These are phyloP conservation scores for Quercus cerris DNA, from an alignment of 306 rosid genomes.

Conservation along the genomic window DNA sequence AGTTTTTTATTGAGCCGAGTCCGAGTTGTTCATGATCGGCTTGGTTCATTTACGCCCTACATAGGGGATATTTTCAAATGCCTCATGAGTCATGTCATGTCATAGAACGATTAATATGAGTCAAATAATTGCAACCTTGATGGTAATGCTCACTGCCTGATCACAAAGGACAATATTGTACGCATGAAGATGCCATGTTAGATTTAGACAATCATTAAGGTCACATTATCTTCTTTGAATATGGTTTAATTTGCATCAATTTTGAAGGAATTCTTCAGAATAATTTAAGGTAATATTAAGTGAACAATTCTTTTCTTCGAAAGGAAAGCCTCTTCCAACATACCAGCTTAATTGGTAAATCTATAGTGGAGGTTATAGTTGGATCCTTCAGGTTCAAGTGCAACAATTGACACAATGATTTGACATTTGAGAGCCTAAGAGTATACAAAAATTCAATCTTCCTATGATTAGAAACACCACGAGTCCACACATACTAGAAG, in stretches of 20 bases:
- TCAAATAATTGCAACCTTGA: neutral
- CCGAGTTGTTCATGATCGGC: no score
- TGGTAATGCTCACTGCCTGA: neutral
- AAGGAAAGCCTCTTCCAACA: conserved; percentile 2
- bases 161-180: neutral
- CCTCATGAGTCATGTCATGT: neutral
- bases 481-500: neutral
- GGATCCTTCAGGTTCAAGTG: conserved; percentile 18
- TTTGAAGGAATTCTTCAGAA: neutral
- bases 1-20: no score
- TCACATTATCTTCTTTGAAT: neutral
- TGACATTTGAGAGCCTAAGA: conserved; percentile 3
- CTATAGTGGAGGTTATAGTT: conserved; percentile 16
- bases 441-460: conserved; percentile 1
- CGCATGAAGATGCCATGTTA: neutral
- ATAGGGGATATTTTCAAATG: neutral
- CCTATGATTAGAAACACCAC: neutral
- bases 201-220: neutral
- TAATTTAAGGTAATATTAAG: neutral
- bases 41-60: no score
- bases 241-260: neutral
- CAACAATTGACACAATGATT: conserved; percentile 7
- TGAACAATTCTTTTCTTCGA: neutral
- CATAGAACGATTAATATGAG: neutral
- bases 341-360: conserved; percentile 12